Conservation (phyloP, 23 red algal species). For the Cyanidiococcus yangmingshanensis region DNA sequence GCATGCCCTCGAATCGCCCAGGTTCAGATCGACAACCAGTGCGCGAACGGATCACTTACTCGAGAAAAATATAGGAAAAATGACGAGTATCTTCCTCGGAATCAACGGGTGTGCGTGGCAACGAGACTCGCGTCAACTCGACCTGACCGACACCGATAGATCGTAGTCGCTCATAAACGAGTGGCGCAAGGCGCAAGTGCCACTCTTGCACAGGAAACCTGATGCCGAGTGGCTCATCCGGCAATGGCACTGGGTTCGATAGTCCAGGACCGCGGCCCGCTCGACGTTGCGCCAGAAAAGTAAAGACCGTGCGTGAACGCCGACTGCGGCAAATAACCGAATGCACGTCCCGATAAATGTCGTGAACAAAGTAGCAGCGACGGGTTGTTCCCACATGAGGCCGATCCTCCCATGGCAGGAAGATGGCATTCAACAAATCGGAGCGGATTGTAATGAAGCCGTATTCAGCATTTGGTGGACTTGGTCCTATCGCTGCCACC, state of each 20-base stretch:
- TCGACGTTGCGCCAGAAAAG: slow-evolving; percentile 3
- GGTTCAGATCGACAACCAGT: no score
- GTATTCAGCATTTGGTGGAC: neutral
- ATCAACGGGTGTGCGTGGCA: neutral
- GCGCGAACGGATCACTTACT: neutral
- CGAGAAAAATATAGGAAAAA: neutral
- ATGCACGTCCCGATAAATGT: neutral
- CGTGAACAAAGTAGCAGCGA: slow-evolving; percentile 13
- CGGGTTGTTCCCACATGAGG: neutral
- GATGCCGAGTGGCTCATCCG: neutral
- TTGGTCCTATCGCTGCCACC: slow-evolving; percentile 8
- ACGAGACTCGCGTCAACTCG: neutral
- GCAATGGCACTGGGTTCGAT: neutral
- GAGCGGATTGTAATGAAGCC: neutral
- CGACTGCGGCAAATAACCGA: neutral
- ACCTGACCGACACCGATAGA: slow-evolving; percentile 5
- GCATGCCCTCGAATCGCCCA: no score
- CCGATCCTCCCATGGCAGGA: slow-evolving; percentile 13
- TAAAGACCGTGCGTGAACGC: neutral
- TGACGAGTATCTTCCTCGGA: neutral
- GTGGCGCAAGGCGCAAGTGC: neutral
- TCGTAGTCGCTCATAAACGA: neutral
- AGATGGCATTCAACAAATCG: neutral
- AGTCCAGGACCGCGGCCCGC: neutral
- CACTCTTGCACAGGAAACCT: neutral